Evolutionary conservation across 768 basidiomycete species (phyloP).

Genomic region (Chiua virens): DNA sequence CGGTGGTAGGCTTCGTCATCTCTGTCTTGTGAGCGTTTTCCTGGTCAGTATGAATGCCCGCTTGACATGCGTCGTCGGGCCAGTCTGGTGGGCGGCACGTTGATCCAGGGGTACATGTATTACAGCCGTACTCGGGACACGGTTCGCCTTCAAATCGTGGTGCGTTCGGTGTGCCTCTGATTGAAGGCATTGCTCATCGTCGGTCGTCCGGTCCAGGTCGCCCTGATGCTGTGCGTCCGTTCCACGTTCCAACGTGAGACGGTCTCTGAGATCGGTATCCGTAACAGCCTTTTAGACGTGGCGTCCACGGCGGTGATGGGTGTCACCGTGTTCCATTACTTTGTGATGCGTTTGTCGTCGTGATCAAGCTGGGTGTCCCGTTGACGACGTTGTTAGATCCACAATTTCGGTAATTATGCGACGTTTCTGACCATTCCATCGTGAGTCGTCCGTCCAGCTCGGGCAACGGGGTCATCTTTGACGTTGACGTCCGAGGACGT

Average conservation of each 20-base stretch:
- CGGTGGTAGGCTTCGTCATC: conserved; percentile 2
- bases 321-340: not conserved
- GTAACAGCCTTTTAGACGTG: not conserved
- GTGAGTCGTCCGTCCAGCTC: not conserved
- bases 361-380: too few relatives aligned
- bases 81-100: conserved; percentile 3
- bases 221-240: not conserved
- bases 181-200: too few relatives aligned
- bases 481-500: not conserved
- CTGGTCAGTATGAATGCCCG: not conserved
- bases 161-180: too few relatives aligned
- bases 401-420: not conserved
- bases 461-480: too few relatives aligned
- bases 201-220: not conserved
- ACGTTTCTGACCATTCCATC: not conserved
- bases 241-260: too few relatives aligned
- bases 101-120: conserved; percentile 6
- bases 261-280: too few relatives aligned
- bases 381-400: not conserved
- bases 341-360: not conserved
- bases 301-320: conserved; percentile 3
- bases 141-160: too few relatives aligned
- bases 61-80: not conserved
- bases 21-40: not conserved
- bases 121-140: not conserved